Evolutionary conservation across 331 rosid genomes (phyloP).

Genomic region (Malus hybrid): DNA sequence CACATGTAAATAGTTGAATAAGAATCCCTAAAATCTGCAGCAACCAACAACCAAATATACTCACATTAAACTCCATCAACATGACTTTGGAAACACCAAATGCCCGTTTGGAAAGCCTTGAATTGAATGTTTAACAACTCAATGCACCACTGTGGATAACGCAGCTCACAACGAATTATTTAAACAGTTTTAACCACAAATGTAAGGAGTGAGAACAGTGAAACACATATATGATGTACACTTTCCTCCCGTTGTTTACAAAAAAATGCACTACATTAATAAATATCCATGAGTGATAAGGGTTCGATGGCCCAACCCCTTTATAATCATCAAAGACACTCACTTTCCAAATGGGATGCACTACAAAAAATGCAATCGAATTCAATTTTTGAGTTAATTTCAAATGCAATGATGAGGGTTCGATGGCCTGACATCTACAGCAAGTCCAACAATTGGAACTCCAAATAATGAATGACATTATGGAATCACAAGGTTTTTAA

Average conservation of each 20-base stretch:
- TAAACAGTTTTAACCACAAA: background rate
- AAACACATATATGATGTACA: background rate
- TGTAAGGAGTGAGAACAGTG: background rate
- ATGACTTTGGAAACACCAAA: background rate
- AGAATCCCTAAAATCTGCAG: background rate
- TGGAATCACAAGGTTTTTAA: too few relatives aligned
- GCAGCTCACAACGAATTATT: background rate
- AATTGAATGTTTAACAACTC: background rate
- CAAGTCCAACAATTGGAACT: background rate
- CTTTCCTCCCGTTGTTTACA: background rate
- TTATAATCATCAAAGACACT: too few relatives aligned
- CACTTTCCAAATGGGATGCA: too few relatives aligned
- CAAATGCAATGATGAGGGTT: background rate
- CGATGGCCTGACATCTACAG: background rate
- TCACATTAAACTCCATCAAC: background rate
- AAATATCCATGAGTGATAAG: background rate
- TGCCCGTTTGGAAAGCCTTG: background rate
- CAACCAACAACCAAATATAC: background rate
- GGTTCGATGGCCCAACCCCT: background rate
- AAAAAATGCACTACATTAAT: background rate
- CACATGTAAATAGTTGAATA: too few relatives aligned
- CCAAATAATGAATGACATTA: background rate
- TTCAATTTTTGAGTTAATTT: background rate
- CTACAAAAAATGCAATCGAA: too few relatives aligned
- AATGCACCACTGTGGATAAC: background rate